phyloP scores from a whole-genome alignment of 129 eudicot species.

The Ambrosia trifida region DNA sequence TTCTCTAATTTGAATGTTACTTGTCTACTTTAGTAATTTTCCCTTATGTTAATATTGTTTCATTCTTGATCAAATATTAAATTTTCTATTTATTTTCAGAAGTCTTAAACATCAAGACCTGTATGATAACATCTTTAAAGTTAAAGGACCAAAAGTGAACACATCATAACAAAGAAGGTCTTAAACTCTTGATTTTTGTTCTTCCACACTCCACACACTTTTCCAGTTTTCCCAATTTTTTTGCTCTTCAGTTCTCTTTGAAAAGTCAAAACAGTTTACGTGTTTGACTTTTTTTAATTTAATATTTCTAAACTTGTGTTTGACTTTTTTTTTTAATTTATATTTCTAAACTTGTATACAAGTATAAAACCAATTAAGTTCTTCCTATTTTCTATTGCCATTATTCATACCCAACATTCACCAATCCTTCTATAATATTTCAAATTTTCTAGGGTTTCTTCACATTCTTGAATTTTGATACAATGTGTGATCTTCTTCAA shows the following conservation, averaged over 20 bases:
- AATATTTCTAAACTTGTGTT: not conserved
- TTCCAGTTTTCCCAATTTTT: not conserved
- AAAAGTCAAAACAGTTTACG: slow-evolving; percentile 3
- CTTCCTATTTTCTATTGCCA: not conserved
- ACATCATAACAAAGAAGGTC: not conserved
- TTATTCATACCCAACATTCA: not conserved
- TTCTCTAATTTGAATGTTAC: too few relatives aligned
- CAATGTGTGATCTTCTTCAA: not conserved
- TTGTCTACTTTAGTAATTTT: too few relatives aligned
- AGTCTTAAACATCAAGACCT: not conserved
- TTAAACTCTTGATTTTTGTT: not conserved
- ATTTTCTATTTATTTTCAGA: too few relatives aligned
- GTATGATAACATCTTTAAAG: not conserved
- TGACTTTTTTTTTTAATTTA: not conserved
- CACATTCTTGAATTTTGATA: not conserved
- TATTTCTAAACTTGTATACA: not conserved
- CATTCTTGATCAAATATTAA: too few relatives aligned
- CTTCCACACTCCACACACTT: not conserved
- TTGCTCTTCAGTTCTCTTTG: not conserved
- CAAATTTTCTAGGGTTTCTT: not conserved
- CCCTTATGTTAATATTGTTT: too few relatives aligned
- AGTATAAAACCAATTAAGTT: not conserved
- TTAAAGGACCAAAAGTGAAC: not conserved
- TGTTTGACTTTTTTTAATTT: not conserved
- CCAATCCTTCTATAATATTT: not conserved